These are phyloP conservation scores for Taphrina betulina DNA, from an alignment of 1,139 yeast species.

Conservation along the genomic window DNA sequence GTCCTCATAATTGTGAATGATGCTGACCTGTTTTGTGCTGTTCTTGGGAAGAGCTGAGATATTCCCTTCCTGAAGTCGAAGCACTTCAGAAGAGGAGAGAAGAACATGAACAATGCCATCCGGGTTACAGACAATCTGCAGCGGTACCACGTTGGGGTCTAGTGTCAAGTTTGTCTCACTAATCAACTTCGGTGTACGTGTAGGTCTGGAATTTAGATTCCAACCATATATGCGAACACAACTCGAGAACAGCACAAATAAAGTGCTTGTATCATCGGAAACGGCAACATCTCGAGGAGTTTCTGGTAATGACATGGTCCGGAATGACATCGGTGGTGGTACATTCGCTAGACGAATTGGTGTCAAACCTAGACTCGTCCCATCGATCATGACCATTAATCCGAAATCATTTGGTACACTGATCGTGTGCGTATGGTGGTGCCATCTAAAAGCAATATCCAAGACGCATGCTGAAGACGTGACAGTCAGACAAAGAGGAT, in stretches of 20 bases:
- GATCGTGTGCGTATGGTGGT: slow-evolving; percentile 67
- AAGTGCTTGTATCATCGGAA: slow-evolving; percentile 57
- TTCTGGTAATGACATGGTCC: slow-evolving; percentile 58
- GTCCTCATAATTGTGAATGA: neutral
- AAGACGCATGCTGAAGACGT: slow-evolving; percentile 40
- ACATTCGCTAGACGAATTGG: slow-evolving; percentile 83
- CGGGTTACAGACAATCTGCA: neutral
- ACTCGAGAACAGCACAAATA: slow-evolving; percentile 49
- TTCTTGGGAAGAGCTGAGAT: neutral
- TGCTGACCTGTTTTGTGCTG: neutral
- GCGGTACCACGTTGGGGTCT: neutral
- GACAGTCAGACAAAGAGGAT: slow-evolving; percentile 60
- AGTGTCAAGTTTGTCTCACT: neutral
- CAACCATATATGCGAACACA: slow-evolving; percentile 15
- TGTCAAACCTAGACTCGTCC: slow-evolving; percentile 67
- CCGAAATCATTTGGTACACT: slow-evolving; percentile 70
- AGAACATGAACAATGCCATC: neutral
- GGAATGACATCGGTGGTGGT: slow-evolving; percentile 88
- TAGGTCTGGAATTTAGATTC: neutral
- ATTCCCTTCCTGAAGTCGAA: no score
- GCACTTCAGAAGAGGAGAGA: neutral
- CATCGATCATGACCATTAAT: slow-evolving; percentile 78
- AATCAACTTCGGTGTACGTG: neutral
- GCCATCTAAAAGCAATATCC: slow-evolving; percentile 66
- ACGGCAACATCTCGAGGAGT: slow-evolving; percentile 66